These are phyloP conservation scores for Tetrahymena malaccensis DNA, from an alignment of 73 alveolate species.

Conservation along the genomic window DNA sequence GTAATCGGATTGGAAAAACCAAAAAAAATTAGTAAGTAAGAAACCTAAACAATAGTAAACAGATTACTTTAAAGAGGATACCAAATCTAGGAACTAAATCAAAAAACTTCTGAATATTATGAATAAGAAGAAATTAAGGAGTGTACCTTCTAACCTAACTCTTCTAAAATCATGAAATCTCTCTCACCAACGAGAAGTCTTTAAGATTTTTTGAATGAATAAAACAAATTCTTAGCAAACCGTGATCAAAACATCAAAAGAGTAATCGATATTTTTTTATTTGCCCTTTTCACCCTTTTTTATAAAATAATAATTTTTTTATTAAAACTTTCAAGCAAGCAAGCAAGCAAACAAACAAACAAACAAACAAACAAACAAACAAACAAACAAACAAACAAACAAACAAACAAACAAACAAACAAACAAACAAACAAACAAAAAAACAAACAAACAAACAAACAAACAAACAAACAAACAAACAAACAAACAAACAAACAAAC, in stretches of 20 bases:
- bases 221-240: background rate
- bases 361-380: too few species aligned
- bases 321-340: background rate
- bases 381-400: background rate
- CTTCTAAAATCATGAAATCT: background rate
- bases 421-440: too few species aligned
- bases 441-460: too few species aligned
- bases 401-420: background rate
- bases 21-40: background rate
- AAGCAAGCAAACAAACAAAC: background rate
- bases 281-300: too few species aligned
- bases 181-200: background rate
- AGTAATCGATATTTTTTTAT: background rate
- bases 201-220: background rate
- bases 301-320: too few species aligned
- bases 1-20: background rate
- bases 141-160: constrained; percentile 39
- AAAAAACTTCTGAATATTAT: constrained; percentile 13
- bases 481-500: too few species aligned
- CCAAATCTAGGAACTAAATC: constrained; percentile 29
- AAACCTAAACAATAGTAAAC: background rate
- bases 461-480: too few species aligned
- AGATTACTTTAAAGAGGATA: background rate
- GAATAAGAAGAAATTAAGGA: constrained; percentile 28
- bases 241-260: background rate